Percentiles rank a stretch among this genome's conserved stretches.
Conservation (phyloP, 2,329 filamentous ascomycete species). For the Pseudodiploospora longispora region DNA sequence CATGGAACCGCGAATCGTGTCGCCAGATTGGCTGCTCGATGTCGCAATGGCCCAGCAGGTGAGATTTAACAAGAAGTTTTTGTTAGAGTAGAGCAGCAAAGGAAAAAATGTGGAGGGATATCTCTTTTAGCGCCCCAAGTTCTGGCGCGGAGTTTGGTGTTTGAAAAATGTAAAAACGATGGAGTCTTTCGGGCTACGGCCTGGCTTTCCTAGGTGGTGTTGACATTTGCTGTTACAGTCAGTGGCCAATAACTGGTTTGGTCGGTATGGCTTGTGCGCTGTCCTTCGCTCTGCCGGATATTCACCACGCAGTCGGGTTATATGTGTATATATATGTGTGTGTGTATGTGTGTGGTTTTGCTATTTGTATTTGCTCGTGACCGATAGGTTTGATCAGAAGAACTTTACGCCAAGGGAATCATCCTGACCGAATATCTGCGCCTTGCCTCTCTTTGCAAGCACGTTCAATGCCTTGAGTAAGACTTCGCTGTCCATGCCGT, state of each 20-base stretch:
- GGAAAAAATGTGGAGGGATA: background rate
- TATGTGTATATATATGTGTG: background rate
- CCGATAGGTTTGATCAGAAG: slow-evolving; percentile 50
- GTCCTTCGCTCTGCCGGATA: background rate
- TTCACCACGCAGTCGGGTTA: background rate
- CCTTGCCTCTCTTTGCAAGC: slow-evolving; percentile 82
- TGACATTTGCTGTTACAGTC: no score
- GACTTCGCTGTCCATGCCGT: slow-evolving; percentile 78
- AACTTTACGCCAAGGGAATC: slow-evolving; percentile 93
- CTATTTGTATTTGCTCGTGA: background rate
- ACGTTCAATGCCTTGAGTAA: slow-evolving; percentile 71
- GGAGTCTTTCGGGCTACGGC: slow-evolving; percentile 10
- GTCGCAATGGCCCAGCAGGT: slow-evolving; percentile 83
- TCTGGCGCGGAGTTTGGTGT: no score
- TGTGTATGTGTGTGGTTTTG: background rate
- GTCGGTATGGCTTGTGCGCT: background rate
- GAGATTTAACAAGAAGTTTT: slow-evolving; percentile 56
- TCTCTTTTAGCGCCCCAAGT: background rate
- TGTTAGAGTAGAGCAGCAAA: slow-evolving; percentile 25
- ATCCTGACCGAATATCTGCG: slow-evolving; percentile 85
- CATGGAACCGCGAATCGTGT: slow-evolving; percentile 74
- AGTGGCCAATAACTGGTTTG: no score
- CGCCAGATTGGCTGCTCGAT: slow-evolving; percentile 82
- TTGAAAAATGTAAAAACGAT: slow-evolving; percentile 8
- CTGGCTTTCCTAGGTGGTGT: no score